phyloP scores from a whole-genome alignment of 169 alveolate genomes.

The Plasmodium fragile region DNA sequence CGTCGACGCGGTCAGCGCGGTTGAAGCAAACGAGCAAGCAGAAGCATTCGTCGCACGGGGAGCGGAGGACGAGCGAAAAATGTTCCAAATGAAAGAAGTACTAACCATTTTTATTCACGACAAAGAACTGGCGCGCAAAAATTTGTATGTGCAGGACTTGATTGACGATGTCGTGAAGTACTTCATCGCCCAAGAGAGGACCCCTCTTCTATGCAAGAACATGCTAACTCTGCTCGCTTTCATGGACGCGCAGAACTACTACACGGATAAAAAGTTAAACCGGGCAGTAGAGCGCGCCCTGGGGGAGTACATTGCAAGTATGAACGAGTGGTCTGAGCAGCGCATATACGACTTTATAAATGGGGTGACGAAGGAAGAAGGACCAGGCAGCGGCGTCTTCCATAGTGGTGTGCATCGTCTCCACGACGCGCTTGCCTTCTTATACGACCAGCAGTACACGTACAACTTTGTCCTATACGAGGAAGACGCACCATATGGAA shows the following conservation, averaged over 20 bases:
- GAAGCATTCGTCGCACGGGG: neutral
- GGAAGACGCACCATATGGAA: conserved; percentile 21
- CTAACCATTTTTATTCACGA: conserved; percentile 61
- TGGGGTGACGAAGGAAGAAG: neutral
- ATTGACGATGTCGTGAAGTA: conserved; percentile 15
- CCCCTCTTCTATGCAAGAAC: neutral
- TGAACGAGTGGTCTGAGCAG: conserved; percentile 21
- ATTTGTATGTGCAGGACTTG: conserved; percentile 30
- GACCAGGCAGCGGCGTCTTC: neutral
- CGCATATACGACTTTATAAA: conserved; percentile 41
- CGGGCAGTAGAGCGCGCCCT: conserved; percentile 10
- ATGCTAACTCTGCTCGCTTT: conserved; percentile 18
- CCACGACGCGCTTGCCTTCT: conserved; percentile 1
- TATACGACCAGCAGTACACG: conserved; percentile 47
- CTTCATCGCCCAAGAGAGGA: neutral
- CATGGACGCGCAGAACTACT: conserved; percentile 33
- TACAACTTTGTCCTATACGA: conserved; percentile 41
- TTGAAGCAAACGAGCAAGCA: neutral
- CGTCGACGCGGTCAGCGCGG: neutral
- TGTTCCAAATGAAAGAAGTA: conserved; percentile 42
- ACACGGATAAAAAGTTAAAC: conserved; percentile 45
- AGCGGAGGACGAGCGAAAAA: neutral
- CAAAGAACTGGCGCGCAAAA: conserved; percentile 43
- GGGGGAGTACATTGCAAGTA: conserved; percentile 19
- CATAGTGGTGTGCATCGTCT: neutral